Evolutionary conservation across 1,284 basidiomycete genomes (phyloP), one percentile per base, ranked within the genome.

Genomic region (Tilletiaria anomala): DNA sequence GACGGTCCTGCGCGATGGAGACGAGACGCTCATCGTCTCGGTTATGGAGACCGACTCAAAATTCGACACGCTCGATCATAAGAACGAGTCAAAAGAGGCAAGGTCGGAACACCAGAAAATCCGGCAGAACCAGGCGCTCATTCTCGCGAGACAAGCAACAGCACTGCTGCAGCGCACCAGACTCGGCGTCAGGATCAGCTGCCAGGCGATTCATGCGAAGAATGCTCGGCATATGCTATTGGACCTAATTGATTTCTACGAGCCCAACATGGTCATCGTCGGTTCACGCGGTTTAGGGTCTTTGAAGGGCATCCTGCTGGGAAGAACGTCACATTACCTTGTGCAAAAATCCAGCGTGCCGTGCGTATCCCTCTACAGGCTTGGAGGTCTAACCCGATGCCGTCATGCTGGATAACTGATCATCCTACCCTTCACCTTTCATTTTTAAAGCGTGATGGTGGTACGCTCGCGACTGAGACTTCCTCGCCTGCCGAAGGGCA

Each of bases 261-360:
- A 88, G 49, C 91, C 91, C 1, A 81, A 80, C 3, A 85, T 96
- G 80, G 75, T 91, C 20, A 89, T 97, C 41, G 88, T 96, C 6
- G 91, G 91, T 4, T 91, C 85, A 15, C 79, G 91, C 44, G 91
- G 91, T 46, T 60, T 93, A 21, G 78, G 83, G 18, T 82, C 86
- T 56, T 69, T 96, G 43, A 91, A 91, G 64, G 88, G 88, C 18
- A 91, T 94, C 58, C 73, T 96, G 5, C 79, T 96, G 26, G 89
- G 89, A n/a, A 91, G 86, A 3, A 94, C 88, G 1, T 91, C 85
- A 3, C 86, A 96, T 68, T 97, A 97, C 66, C 78, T 96, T 37
- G 86, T 96, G 33, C 87, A 87, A 70, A 87, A 86, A 70, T 83
- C 79, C 42, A 82, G 79, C 3, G 85, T 85, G 0, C 88, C 83